phyloP scores from a whole-genome alignment of 306 rosid genomes.

The Mimosa bimucronata region DNA sequence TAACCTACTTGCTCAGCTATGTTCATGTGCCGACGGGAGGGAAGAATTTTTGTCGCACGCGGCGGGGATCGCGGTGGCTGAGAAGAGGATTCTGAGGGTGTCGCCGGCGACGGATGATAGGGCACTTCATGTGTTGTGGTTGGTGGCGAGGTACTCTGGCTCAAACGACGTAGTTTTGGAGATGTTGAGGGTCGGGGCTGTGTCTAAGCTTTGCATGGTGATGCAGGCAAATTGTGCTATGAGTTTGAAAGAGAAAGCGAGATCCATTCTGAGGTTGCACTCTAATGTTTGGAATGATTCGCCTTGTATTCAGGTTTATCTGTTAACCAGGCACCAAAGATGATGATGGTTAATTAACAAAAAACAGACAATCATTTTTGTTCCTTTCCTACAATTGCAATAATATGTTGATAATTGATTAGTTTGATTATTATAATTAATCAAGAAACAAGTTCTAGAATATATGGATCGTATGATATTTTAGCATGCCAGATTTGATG shows the following conservation, averaged over 20 bases:
- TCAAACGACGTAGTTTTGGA: slow-evolving; percentile 53
- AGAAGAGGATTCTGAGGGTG: slow-evolving; percentile 73
- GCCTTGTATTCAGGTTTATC: slow-evolving; percentile 68
- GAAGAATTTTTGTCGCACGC: slow-evolving; percentile 59
- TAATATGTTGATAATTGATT: background rate
- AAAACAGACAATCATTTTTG: background rate
- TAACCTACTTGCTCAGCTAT: slow-evolving; percentile 56
- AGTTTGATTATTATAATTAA: background rate
- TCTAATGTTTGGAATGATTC: slow-evolving; percentile 70
- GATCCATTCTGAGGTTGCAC: slow-evolving; percentile 63
- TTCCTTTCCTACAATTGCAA: background rate
- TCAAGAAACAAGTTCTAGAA: background rate
- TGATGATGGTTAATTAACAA: slow-evolving; percentile 23
- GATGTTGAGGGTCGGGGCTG: slow-evolving; percentile 80
- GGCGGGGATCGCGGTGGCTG: slow-evolving; percentile 64
- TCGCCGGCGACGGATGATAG: slow-evolving; percentile 59
- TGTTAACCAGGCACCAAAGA: slow-evolving; percentile 66
- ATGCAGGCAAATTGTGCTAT: slow-evolving; percentile 71
- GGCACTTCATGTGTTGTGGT: slow-evolving; percentile 52
- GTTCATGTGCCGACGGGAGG: slow-evolving; percentile 75
- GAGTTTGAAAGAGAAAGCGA: slow-evolving; percentile 65
- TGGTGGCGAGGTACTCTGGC: slow-evolving; percentile 55
- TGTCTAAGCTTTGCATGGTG: slow-evolving; percentile 86
- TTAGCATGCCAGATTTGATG: background rate
- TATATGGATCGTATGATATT: background rate